Evolutionary conservation across 441 rosid genomes (phyloP), one percentile per base, ranked within the genome.

Genomic region (Gossypium davidsonii): DNA sequence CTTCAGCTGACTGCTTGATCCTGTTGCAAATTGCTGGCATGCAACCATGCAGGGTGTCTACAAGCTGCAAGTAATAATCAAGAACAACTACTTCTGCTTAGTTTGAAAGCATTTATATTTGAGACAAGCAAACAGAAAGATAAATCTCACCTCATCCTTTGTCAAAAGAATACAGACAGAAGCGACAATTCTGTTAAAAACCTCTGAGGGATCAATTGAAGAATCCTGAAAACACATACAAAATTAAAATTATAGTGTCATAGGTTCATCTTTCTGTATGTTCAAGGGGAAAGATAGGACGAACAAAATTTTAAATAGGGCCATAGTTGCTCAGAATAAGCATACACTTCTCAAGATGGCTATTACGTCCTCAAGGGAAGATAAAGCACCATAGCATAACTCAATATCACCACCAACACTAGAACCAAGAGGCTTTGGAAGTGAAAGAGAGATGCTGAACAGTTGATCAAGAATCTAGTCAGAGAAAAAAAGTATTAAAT

Each of bases 191-290:
- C 99, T 87, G 86, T 96, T 93, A 72, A 91, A 93, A 85, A 96
- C 97, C 83, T 96, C 97, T 17, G 99, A 96, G 61, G 97, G 99
- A 82, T 96, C 99, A 75, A 96, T 96, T 58, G 99, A 96, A 77
- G 98, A 93, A 88, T 96, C 98, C 99, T 96, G 96, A 75, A 83
- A 61, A 78, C 53, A 72, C 48, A 67, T 3, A 18, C 10, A 18
- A 37, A 69, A 18, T 52, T 34, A 34, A 53, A 18, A 15, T 18
- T 18, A 52, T 11, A 31, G 60, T 31, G 72, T 53, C 44, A 67
- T 17, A 15, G 25, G 21, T 14, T 48, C 25, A 67, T 42, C 59
- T 26, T 15, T 49, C 21, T n/a, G 39, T n/a, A 26, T 67, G 44
- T 26, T 49, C 25, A 26, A 67, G 14, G 25, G 4, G 59, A 6